phyloP scores from a whole-genome alignment of 2,329 filamentous ascomycete species.

The Trichoderma harzianum region DNA sequence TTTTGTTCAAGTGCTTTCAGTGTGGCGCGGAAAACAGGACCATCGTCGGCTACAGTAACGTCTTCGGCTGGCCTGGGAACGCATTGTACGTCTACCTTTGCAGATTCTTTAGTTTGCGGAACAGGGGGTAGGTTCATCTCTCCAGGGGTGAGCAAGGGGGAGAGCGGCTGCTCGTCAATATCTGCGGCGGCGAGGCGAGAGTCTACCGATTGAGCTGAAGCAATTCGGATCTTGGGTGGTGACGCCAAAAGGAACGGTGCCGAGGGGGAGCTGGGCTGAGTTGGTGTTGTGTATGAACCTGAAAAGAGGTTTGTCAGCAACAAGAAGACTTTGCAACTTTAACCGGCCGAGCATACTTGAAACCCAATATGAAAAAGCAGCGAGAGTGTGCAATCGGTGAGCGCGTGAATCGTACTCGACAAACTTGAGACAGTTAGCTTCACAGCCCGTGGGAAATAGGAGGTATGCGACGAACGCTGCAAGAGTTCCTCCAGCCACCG shows the following conservation, averaged over 20 bases:
- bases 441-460: neutral
- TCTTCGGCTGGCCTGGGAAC: conserved; percentile 77
- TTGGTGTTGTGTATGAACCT: conserved; percentile 30
- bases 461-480: conserved; percentile 61
- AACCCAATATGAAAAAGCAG: conserved; percentile 94
- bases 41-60: conserved; percentile 81
- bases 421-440: conserved; percentile 56
- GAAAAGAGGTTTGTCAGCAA: neutral
- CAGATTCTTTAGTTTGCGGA: conserved; percentile 42
- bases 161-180: conserved; percentile 53
- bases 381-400: conserved; percentile 82
- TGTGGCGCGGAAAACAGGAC: conserved; percentile 90
- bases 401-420: conserved; percentile 95
- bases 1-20: conserved; percentile 97
- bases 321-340: conserved; percentile 22
- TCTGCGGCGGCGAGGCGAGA: conserved; percentile 68
- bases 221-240: conserved; percentile 73
- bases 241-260: conserved; percentile 70
- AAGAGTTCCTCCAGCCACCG: conserved; percentile 92
- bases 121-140: conserved; percentile 35
- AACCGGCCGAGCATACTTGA: conserved; percentile 56
- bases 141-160: conserved; percentile 43
- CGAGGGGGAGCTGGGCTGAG: conserved; percentile 63
- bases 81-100: conserved; percentile 85
- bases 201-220: conserved; percentile 83